phyloP scores from a whole-genome alignment of 345 rosid species.

The Clausena lansium region DNA sequence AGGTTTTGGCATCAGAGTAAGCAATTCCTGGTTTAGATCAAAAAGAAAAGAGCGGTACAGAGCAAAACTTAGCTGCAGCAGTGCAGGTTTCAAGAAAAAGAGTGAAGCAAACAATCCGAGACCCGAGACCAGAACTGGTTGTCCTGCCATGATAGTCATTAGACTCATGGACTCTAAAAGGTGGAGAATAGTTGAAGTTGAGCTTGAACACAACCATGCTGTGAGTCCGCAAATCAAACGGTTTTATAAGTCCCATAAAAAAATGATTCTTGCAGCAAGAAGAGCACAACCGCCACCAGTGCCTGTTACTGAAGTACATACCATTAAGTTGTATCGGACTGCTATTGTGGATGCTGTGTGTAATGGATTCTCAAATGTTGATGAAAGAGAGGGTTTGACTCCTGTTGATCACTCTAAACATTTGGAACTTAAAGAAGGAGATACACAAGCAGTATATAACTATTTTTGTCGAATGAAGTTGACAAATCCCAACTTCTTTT shows the following conservation, averaged over 20 bases:
- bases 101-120: conserved; percentile 52
- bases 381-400: conserved; percentile 27
- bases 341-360: conserved; percentile 26
- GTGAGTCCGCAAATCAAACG: conserved; percentile 37
- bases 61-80: conserved; percentile 57
- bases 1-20: conserved; percentile 53
- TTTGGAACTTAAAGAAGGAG: conserved; percentile 55
- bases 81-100: conserved; percentile 53
- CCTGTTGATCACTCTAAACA: conserved; percentile 35
- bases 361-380: conserved; percentile 28
- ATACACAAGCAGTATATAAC: conserved; percentile 45
- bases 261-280: conserved; percentile 40
- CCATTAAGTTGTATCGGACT: conserved; percentile 44
- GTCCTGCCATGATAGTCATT: conserved; percentile 45
- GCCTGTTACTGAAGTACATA: conserved; percentile 44
- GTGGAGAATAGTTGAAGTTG: conserved; percentile 50
- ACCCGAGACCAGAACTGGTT: conserved; percentile 51
- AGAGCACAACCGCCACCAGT: conserved; percentile 31
- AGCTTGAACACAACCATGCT: conserved; percentile 48
- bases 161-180: conserved; percentile 43
- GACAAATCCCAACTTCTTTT: conserved; percentile 57
- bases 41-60: conserved; percentile 46
- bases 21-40: conserved; percentile 50
- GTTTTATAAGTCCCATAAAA: conserved; percentile 47
- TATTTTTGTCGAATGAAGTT: conserved; percentile 51